Percentiles rank a stretch among this genome's conserved stretches.
Conservation (phyloP, 108 stramenopile species). For the Conticribra weissflogii region DNA sequence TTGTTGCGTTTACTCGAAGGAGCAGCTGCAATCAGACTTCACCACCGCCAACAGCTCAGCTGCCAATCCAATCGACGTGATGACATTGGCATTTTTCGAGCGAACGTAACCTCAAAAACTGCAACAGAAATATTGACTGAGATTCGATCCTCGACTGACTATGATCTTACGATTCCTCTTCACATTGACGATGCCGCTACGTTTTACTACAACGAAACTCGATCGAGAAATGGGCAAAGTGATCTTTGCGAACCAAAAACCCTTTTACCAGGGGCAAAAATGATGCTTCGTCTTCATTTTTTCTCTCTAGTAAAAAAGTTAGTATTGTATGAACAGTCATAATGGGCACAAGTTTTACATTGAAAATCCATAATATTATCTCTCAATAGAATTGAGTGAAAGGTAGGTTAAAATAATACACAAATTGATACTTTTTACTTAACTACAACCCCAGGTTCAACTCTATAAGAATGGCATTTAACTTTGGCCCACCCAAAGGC, state of each 20-base stretch:
- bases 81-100: background rate
- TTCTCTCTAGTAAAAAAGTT: constrained; percentile 40
- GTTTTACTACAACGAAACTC: constrained; percentile 26
- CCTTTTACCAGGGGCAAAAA: constrained; percentile 44
- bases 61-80: too few relatives aligned
- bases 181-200: constrained; percentile 36
- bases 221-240: background rate
- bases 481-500: too few relatives aligned
- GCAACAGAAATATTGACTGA: constrained; percentile 43
- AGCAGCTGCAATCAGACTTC: constrained; percentile 33
- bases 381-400: too few relatives aligned
- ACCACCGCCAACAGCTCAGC: constrained; percentile 20
- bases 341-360: too few relatives aligned
- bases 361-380: too few relatives aligned
- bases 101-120: constrained; percentile 6
- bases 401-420: too few relatives aligned
- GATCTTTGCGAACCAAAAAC: background rate
- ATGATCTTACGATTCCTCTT: constrained; percentile 28
- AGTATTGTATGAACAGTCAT: constrained; percentile 30
- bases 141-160: constrained; percentile 27
- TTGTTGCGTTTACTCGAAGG: constrained; percentile 50
- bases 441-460: too few relatives aligned
- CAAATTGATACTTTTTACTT: too few relatives aligned
- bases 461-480: too few relatives aligned
- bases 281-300: constrained; percentile 49